These are phyloP conservation scores for Pachyrhizus erosus DNA, from an alignment of 306 rosid genomes.

Conservation along the genomic window DNA sequence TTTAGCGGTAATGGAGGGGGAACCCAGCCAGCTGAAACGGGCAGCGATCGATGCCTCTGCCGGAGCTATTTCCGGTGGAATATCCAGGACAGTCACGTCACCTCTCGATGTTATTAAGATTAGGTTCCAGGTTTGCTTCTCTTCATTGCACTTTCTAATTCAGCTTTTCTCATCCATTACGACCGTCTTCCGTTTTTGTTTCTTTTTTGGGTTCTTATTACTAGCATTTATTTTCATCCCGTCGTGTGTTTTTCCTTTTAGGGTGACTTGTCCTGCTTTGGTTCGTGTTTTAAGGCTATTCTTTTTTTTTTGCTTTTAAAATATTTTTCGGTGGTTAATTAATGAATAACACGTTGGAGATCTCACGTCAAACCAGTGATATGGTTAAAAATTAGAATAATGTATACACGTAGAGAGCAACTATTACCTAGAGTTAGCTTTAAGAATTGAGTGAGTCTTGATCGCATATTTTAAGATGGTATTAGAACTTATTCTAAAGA, in stretches of 20 bases:
- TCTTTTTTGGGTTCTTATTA: not conserved
- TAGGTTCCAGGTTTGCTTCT: constrained; percentile 77
- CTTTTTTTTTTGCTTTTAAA: not conserved
- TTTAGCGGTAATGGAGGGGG: constrained; percentile 71
- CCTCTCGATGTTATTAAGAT: constrained; percentile 98
- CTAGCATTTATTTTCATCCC: not conserved
- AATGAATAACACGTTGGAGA: not conserved
- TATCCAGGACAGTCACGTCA: constrained; percentile 85
- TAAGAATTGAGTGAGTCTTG: not conserved
- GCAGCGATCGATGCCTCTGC: constrained; percentile 73
- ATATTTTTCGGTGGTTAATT: not conserved
- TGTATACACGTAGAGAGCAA: not conserved
- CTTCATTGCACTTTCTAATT: not conserved
- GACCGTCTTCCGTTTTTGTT: not conserved
- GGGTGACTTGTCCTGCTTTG: not conserved
- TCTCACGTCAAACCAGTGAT: not conserved
- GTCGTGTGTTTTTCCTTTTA: not conserved
- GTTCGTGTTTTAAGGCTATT: not conserved
- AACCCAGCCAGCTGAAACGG: constrained; percentile 73
- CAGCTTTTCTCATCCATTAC: not conserved
- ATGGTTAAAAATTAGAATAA: no score
- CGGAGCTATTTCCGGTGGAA: constrained; percentile 85
- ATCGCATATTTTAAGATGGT: not conserved
- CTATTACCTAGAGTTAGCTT: not conserved
- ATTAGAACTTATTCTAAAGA: not conserved